A percentile compares a stretch with the other conserved stretches of the same genome.
These are phyloP conservation scores for Pycnococcus provasolii DNA, from an alignment of 139 green algal genomes.

Conservation along the genomic window DNA sequence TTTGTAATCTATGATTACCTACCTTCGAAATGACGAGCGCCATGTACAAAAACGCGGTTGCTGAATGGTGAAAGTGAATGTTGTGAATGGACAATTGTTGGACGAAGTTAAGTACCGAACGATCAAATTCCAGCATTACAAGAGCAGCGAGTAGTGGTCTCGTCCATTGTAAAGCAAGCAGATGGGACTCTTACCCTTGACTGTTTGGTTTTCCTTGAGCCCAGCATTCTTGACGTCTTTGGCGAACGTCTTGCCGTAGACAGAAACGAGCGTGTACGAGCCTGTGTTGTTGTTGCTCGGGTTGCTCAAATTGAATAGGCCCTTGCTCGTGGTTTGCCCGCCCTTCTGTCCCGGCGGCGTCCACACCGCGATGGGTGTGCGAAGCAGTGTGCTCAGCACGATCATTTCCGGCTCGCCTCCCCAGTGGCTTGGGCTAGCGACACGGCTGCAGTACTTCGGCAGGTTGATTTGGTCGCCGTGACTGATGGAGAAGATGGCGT, in stretches of 20 bases:
- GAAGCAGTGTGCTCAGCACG: slow-evolving; percentile 32
- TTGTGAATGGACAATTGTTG: no score
- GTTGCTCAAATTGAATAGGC: no score
- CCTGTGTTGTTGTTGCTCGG: no score
- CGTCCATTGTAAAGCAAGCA: slow-evolving; percentile 39
- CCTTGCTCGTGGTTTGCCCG: background rate
- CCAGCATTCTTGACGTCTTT: slow-evolving; percentile 35
- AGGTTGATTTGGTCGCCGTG: background rate
- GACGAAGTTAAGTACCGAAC: no score
- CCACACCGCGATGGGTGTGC: slow-evolving; percentile 26
- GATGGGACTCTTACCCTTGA: slow-evolving; percentile 25
- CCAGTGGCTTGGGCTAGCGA: slow-evolving; percentile 45
- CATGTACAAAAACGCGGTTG: no score
- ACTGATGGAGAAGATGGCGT: slow-evolving; percentile 18
- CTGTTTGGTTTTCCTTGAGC: slow-evolving; percentile 14
- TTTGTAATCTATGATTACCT: no score
- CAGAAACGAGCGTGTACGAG: background rate
- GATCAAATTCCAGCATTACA: slow-evolving; percentile 3
- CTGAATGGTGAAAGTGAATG: no score
- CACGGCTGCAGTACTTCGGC: slow-evolving; percentile 42
- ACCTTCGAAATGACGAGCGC: no score
- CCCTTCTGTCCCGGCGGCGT: slow-evolving; percentile 1
- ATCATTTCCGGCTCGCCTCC: slow-evolving; percentile 56
- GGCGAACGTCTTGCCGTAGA: slow-evolving; percentile 41
- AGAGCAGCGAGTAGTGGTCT: slow-evolving; percentile 52